A percentile compares a stretch with the other conserved stretches of the same genome.
Conservation (phyloP, 1,284 basidiomycete genomes). For the Meripilus lineatus region DNA sequence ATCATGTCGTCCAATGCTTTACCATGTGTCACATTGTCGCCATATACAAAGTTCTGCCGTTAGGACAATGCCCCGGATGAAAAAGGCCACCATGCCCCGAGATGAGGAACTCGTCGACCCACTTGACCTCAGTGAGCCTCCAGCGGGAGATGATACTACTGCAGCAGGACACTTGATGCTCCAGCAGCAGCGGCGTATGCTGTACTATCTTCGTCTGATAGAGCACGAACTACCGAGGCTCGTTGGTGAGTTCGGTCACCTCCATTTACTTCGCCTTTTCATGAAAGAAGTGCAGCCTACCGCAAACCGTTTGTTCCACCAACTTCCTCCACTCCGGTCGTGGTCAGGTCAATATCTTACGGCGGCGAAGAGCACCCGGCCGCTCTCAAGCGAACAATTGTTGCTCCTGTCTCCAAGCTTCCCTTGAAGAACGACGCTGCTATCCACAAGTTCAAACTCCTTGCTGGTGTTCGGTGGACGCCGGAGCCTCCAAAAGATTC, state of each 20-base stretch:
- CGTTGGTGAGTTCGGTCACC: conserved; percentile 52
- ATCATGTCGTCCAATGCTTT: conserved; percentile 1
- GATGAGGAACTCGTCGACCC: conserved; percentile 4
- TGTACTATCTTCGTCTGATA: conserved; percentile 76
- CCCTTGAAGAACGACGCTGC: conserved; percentile 60
- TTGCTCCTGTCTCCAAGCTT: conserved; percentile 68
- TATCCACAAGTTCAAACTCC: conserved; percentile 73
- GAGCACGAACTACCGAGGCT: conserved; percentile 82
- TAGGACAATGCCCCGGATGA: conserved; percentile 1
- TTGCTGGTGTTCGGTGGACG: conserved; percentile 82
- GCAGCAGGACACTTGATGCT: conserved; percentile 65
- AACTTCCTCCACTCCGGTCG: conserved; percentile 48
- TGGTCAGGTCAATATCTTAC: conserved; percentile 74
- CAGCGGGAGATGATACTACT: conserved; percentile 50
- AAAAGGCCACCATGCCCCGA: too few relatives aligned
- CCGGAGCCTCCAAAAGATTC: conserved; percentile 64
- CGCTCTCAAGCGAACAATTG: conserved; percentile 63
- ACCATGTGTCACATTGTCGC: neutral
- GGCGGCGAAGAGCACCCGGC: conserved; percentile 71
- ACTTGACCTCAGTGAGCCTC: conserved; percentile 4
- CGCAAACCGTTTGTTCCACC: conserved; percentile 74
- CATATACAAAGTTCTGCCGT: conserved; percentile 4
- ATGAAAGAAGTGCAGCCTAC: conserved; percentile 46
- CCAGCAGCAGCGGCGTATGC: conserved; percentile 61
- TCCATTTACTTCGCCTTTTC: conserved; percentile 9